Evolutionary conservation across 257 asterid genomes (phyloP).

Genomic region (Buddleja alternifolia): DNA sequence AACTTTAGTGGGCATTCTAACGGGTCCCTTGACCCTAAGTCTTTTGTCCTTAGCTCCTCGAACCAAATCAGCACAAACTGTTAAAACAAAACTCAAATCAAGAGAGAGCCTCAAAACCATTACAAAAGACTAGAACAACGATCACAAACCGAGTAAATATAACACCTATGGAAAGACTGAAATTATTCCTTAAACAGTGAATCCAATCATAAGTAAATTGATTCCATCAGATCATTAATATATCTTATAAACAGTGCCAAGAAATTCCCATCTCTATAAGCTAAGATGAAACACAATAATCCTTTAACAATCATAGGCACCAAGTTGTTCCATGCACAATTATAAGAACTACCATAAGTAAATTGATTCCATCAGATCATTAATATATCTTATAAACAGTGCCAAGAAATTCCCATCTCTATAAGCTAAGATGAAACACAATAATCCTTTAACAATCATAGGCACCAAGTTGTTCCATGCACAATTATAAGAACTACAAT

Average conservation of each 20-base stretch:
- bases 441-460: neutral
- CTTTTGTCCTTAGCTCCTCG: constrained; percentile 86
- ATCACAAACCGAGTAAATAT: too few species aligned
- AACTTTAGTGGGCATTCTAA: constrained; percentile 84
- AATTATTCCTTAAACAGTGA: neutral
- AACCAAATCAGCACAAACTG: constrained; percentile 78
- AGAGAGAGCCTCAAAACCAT: neutral
- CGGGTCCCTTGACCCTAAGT: constrained; percentile 83
- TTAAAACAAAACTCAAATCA: neutral
- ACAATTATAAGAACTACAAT: neutral
- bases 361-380: neutral
- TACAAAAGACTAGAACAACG: too few species aligned
- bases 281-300: neutral
- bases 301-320: neutral
- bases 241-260: neutral
- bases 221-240: neutral
- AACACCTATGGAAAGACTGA: neutral
- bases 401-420: neutral
- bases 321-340: neutral
- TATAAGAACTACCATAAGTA: neutral
- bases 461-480: neutral
- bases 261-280: neutral
- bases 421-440: neutral
- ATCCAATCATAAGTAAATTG: neutral
- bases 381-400: neutral